Evolutionary conservation across 352 stramenopile species (phyloP).

Genomic region (Globisporangium mamillatum): DNA sequence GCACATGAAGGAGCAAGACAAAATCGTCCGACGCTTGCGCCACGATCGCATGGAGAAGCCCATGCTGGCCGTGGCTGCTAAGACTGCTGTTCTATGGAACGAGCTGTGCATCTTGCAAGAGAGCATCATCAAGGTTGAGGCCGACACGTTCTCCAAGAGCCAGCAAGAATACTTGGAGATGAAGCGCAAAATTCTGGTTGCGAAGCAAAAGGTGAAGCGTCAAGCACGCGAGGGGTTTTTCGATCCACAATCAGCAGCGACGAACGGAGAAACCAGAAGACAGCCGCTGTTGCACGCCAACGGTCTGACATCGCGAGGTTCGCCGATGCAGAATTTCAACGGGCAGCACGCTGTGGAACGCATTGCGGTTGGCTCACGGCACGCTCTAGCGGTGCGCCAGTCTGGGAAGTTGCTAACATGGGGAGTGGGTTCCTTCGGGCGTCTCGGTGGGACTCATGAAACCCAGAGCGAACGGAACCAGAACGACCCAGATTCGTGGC

Average conservation of each 20-base stretch:
- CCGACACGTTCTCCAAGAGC: conserved; percentile 31
- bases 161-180: conserved; percentile 57
- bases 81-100: conserved; percentile 45
- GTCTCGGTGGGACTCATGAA: conserved; percentile 40
- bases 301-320: conserved; percentile 52
- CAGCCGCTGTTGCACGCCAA: conserved; percentile 34
- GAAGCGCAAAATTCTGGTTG: conserved; percentile 46
- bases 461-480: conserved; percentile 6
- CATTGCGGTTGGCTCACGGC: conserved; percentile 64
- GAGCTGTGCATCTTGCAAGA: conserved; percentile 44
- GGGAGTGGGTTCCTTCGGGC: conserved; percentile 69
- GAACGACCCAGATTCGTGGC: conserved; percentile 44
- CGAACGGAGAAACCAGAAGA: conserved; percentile 1
- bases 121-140: conserved; percentile 37
- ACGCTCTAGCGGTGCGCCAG: conserved; percentile 62
- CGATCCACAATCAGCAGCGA: not conserved
- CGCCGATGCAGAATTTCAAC: conserved; percentile 37
- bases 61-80: conserved; percentile 30
- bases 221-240: conserved; percentile 50
- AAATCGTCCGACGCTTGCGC: conserved; percentile 38
- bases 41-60: conserved; percentile 48
- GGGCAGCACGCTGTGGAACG: conserved; percentile 51
- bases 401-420: conserved; percentile 66
- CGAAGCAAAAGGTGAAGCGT: conserved; percentile 58
- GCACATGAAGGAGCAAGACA: conserved; percentile 71